Conservation (phyloP, 495 filamentous ascomycete genomes). For the Podospora tetraspora region DNA sequence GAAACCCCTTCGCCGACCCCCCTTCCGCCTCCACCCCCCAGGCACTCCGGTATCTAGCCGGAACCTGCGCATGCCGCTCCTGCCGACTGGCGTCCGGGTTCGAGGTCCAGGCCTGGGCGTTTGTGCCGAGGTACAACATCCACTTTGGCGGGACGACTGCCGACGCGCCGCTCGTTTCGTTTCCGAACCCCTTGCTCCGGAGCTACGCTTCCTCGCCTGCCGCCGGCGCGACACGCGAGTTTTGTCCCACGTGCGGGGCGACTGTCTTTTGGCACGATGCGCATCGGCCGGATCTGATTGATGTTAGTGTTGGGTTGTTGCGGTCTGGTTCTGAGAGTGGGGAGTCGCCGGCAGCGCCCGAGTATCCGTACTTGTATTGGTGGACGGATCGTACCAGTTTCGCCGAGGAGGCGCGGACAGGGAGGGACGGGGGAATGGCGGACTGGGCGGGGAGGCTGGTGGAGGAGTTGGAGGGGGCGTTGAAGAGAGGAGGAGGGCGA, state of each 20-base stretch:
- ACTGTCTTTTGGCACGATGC: constrained; percentile 62
- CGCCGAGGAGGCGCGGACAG: constrained; percentile 50
- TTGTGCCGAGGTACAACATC: constrained; percentile 59
- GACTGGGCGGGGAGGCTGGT: constrained; percentile 36
- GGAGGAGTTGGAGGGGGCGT: constrained; percentile 22
- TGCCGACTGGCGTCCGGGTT: constrained; percentile 60
- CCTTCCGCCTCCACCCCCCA: not conserved
- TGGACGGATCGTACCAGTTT: constrained; percentile 55
- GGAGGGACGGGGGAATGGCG: constrained; percentile 26
- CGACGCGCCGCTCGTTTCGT: no score
- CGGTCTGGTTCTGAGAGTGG: constrained; percentile 25
- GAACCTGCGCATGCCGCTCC: constrained; percentile 58
- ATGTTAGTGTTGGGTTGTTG: constrained; percentile 60
- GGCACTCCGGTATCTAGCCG: constrained; percentile 51
- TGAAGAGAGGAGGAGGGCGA: not conserved
- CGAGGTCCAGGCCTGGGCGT: constrained; percentile 65
- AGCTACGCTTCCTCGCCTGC: constrained; percentile 49
- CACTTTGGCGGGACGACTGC: constrained; percentile 22
- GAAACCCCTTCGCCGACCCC: not conserved
- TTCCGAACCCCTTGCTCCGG: constrained; percentile 41
- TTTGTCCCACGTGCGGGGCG: constrained; percentile 60
- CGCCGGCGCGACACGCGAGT: constrained; percentile 49
- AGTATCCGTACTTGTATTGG: constrained; percentile 61
- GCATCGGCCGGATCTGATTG: constrained; percentile 53
- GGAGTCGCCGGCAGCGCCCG: no score